phyloP scores from a whole-genome alignment of 768 basidiomycete genomes.

The Hypholoma sublateritium region DNA sequence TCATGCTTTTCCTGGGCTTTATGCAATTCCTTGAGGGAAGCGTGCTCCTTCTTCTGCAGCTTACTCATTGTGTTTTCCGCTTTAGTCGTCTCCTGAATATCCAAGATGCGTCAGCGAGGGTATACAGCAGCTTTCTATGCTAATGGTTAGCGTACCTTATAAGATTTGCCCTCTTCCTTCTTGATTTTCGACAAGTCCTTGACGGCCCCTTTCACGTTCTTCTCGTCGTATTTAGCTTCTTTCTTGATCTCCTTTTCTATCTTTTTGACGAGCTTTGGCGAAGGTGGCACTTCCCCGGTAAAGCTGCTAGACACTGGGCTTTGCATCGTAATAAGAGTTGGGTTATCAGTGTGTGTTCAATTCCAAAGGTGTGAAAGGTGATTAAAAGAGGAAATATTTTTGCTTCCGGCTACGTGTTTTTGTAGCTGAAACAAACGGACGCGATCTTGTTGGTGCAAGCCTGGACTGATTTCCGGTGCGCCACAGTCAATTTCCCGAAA shows the following conservation, averaged over 20 bases:
- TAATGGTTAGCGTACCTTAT: constrained; percentile 19
- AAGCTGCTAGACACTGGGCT: too few species aligned
- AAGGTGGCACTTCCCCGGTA: background rate
- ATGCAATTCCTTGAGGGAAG: constrained; percentile 44
- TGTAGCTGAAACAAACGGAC: too few species aligned
- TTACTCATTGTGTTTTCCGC: constrained; percentile 30
- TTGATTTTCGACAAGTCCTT: constrained; percentile 54
- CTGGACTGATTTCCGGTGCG: too few species aligned
- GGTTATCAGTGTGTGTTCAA: too few species aligned
- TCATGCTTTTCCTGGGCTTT: constrained; percentile 55
- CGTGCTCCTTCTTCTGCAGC: constrained; percentile 47
- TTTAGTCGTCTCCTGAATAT: constrained; percentile 5
- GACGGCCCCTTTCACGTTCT: constrained; percentile 46
- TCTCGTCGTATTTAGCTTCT: constrained; percentile 54
- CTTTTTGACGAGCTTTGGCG: constrained; percentile 28
- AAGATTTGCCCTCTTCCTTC: constrained; percentile 51
- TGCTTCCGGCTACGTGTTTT: too few species aligned
- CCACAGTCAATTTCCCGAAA: too few species aligned
- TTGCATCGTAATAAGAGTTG: too few species aligned
- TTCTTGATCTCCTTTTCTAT: constrained; percentile 44
- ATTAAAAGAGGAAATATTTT: too few species aligned
- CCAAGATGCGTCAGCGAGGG: background rate
- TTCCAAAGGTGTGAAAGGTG: too few species aligned
- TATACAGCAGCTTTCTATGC: background rate
- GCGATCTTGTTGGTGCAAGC: too few species aligned